Base-by-base conservation (phyloP, 768 basidiomycete species). In the Podaxis mareebaensis region DNA sequence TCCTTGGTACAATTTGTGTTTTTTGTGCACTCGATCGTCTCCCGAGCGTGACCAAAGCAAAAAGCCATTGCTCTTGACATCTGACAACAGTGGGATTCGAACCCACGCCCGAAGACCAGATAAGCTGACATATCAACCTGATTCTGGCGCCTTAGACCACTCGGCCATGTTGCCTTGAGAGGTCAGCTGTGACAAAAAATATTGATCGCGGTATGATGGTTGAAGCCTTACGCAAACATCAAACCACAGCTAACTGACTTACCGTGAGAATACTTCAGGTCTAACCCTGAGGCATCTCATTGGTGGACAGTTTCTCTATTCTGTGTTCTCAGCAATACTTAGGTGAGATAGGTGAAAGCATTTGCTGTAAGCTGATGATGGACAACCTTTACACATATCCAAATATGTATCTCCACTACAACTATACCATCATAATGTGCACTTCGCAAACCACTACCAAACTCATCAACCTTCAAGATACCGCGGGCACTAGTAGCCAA, bases 21-120 rank as follows among this genome's bases (percentile, higher is more conserved):
- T 17, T n/a, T 15, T 46, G 44, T 46, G 15, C 20, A 17, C 44
- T 46, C 1, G 0, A 33, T 10, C 2, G 0, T n/a, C 7, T 20
- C 44, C 20, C 7, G 0, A 5, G 3, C 1, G 5, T n/a, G n/a
- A 8, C 17, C 44, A n/a, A 7, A 20, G 20, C 20, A 46, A 46
- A 46, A 46, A 46, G 17, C 7, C 7, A 46, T n/a, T n/a, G 20
- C 44, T 8, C 17, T n/a, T 13, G 24, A 51, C 10, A 4, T 4
- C 6, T 67, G 67, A 67, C 57, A 59, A 68, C 63, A 66, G 65
- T 66, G 71, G 67, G 71, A 71, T 71, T 76, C 75, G 75, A 76
- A 76, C 75, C 71, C 75, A 71, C 74, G 74, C 75, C 74, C 73
- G 61, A 63, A 63, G 66, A 67, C 66, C 66, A 67, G 66, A 67